phyloP scores from a whole-genome alignment of 306 rosid genomes.

The Cucurbita argyrosperma region DNA sequence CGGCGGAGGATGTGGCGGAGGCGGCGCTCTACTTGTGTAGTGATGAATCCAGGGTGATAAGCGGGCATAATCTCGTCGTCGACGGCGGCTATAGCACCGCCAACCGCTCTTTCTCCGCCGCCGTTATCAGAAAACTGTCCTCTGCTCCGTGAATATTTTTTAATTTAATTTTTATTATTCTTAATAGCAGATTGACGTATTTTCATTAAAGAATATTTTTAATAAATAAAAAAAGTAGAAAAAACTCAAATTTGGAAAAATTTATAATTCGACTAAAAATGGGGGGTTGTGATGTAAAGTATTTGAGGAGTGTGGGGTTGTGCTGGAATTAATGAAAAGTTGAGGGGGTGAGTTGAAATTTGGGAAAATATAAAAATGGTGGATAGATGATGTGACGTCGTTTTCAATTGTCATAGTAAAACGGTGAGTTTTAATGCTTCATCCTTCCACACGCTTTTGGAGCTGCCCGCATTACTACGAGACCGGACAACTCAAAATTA shows the following conservation, averaged over 20 bases:
- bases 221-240: no score
- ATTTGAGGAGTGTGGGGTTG: no score
- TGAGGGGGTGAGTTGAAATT: not conserved
- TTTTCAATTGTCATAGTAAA: not conserved
- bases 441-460: not conserved
- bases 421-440: not conserved
- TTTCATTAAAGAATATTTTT: not conserved
- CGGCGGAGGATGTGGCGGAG: constrained; percentile 23
- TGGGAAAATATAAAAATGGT: not conserved
- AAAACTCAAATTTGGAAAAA: no score
- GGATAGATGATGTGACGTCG: not conserved
- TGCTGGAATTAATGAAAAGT: not conserved
- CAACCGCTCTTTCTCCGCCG: constrained; percentile 3
- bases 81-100: constrained; percentile 8
- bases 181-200: no score
- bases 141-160: not conserved
- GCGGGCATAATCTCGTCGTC: not conserved
- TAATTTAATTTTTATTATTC: no score
- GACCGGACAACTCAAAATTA: no score
- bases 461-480: not conserved
- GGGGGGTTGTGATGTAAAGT: no score
- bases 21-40: constrained; percentile 27
- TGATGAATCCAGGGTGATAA: constrained; percentile 13
- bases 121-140: not conserved
- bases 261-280: no score